Conservation (phyloP, 495 filamentous ascomycete genomes). For the Penicillium alfredii region DNA sequence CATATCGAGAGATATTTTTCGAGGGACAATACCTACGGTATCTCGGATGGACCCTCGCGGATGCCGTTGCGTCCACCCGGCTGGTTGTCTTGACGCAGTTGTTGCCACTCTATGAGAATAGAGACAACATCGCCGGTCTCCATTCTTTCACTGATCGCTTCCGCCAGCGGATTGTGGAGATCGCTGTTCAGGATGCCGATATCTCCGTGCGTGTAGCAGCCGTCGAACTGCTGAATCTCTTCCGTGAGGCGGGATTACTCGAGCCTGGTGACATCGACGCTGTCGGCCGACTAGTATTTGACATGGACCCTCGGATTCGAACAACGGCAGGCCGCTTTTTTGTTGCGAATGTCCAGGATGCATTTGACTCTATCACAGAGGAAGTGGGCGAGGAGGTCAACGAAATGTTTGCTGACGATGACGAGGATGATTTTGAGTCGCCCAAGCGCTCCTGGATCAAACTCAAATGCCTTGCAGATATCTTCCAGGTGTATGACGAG, state of each 20-base stretch:
- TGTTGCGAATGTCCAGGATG: constrained; percentile 72
- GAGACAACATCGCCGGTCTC: constrained; percentile 68
- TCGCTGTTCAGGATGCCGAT: constrained; percentile 79
- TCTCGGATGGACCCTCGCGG: constrained; percentile 89
- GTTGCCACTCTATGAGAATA: constrained; percentile 63
- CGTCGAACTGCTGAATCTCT: constrained; percentile 71
- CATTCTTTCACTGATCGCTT: constrained; percentile 88
- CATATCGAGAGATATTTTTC: constrained; percentile 78
- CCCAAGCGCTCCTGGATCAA: constrained; percentile 81
- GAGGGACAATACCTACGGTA: constrained; percentile 84
- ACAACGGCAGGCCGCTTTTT: constrained; percentile 89
- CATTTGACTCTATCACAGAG: constrained; percentile 72
- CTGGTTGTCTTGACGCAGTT: constrained; percentile 78
- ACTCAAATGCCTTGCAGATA: constrained; percentile 82
- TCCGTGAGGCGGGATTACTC: constrained; percentile 78
- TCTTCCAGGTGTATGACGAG: constrained; percentile 70
- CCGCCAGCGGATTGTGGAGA: constrained; percentile 81
- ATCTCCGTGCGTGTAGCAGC: constrained; percentile 67
- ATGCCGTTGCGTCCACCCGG: constrained; percentile 60
- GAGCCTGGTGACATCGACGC: constrained; percentile 86
- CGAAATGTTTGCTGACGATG: constrained; percentile 55
- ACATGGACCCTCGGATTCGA: constrained; percentile 73
- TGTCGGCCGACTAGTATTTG: constrained; percentile 79
- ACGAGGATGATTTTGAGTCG: constrained; percentile 65
- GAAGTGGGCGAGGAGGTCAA: constrained; percentile 79